phyloP scores from a whole-genome alignment of 306 rosid genomes.

The Pterocarpus macrocarpus region DNA sequence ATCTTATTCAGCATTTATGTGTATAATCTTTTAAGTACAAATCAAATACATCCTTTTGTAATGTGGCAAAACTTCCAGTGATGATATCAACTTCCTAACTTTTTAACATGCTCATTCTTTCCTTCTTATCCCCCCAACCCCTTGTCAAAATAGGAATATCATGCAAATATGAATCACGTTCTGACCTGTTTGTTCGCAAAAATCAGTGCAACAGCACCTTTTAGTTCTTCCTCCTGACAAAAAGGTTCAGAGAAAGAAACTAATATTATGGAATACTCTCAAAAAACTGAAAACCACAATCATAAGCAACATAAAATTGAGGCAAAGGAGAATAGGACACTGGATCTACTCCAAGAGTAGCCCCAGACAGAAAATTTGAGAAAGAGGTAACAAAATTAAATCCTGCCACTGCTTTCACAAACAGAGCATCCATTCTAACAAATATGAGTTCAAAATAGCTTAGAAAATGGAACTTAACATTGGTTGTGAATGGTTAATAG shows the following conservation, averaged over 20 bases:
- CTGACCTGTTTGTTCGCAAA: conserved; percentile 97
- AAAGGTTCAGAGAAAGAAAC: conserved; percentile 31
- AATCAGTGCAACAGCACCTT: conserved; percentile 90
- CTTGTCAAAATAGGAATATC: background rate
- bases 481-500: background rate
- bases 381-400: background rate
- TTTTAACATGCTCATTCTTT: background rate
- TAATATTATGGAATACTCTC: background rate
- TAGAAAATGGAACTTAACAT: conserved; percentile 1
- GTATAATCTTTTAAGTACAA: background rate
- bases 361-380: background rate
- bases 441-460: background rate
- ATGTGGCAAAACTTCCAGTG: conserved; percentile 28
- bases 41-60: conserved; percentile 10
- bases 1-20: background rate
- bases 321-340: conserved; percentile 18
- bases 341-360: background rate
- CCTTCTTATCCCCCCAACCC: background rate
- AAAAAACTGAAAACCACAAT: background rate
- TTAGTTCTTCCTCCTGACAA: conserved; percentile 93
- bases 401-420: background rate
- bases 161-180: conserved; percentile 24
- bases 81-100: conserved; percentile 12
- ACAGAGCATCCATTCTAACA: background rate
- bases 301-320: background rate